Evolutionary conservation across 108 stramenopile genomes (phyloP), one percentile per base, ranked within the genome.

Genomic region (Skeletonema costatum): DNA sequence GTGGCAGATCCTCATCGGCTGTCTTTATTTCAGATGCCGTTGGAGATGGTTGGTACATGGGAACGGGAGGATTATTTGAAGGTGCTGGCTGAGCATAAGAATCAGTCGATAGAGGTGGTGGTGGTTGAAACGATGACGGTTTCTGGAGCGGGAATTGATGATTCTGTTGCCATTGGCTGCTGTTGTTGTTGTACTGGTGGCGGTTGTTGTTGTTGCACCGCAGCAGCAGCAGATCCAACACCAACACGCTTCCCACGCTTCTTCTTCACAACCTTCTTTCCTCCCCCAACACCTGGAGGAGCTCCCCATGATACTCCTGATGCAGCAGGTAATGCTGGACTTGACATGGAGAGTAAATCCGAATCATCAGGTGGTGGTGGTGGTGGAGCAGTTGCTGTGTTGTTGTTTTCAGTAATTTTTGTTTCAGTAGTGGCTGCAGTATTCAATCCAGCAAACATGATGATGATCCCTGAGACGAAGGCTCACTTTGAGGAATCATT

Each of bases 211-310:
- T 9, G 60, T n/a, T 14, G 60, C 60, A 12, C 25, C 5, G 9
- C 25, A 13, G 53, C 11, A 14, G 60, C 31, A 33, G 60, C 62
- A 12, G 70, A 35, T 32, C 39, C 70, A 35, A 78, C 38, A 10
- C 80, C 80, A 3, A 81, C 77, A 60, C 80, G 64, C 60, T 65
- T 77, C 25, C 80, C 80, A 13, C 66, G 64, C 53, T 71, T 70
- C 48, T 81, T 81, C 56, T 81, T 77, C 31, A 81, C 58, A 30
- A 75, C 46, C 32, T 81, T 81, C 30, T 66, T 80, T 21, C 51
- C 30, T 5, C 44, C 48, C 48, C 21, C 30, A 16, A 36, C 63
- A 4, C 60, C 32, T 11, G 71, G 51, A 6, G 78, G 71, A 14
- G 66, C 53, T 17, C 71, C 66, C 77, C 77, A 71, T 11, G 77